Conservation (phyloP, 768 basidiomycete species). For the Amanita fuliginea region DNA sequence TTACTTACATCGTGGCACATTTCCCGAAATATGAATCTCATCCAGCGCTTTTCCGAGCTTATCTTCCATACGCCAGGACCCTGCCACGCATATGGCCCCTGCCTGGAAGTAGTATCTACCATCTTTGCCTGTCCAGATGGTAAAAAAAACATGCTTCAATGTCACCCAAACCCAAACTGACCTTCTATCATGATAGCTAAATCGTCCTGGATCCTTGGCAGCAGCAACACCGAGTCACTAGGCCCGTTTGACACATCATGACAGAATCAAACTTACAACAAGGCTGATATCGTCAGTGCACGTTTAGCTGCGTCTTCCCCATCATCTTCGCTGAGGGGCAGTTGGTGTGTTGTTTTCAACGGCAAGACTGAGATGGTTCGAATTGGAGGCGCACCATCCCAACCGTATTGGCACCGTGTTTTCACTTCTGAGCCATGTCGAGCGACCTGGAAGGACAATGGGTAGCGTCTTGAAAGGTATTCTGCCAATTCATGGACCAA, state of each 20-base stretch:
- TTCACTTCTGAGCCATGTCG: conserved; percentile 23
- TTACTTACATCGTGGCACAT: conserved; percentile 61
- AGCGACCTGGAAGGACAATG: conserved; percentile 38
- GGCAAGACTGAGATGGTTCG: conserved; percentile 40
- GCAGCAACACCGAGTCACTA: background rate
- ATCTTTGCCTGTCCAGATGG: conserved; percentile 34
- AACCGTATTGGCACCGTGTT: conserved; percentile 17
- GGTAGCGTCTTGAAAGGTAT: conserved; percentile 54
- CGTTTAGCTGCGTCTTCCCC: conserved; percentile 28
- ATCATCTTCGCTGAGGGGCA: conserved; percentile 29
- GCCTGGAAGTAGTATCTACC: conserved; percentile 69
- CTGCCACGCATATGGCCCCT: conserved; percentile 61
- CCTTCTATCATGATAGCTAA: conserved; percentile 53
- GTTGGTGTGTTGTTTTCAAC: conserved; percentile 33
- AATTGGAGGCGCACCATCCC: conserved; percentile 38
- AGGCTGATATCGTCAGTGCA: conserved; percentile 50
- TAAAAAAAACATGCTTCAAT: background rate
- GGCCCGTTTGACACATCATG: background rate
- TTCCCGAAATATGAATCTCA: conserved; percentile 59
- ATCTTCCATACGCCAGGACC: conserved; percentile 68
- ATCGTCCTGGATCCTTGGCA: conserved; percentile 49
- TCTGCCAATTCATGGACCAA: conserved; percentile 59
- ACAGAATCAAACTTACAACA: conserved; percentile 38
- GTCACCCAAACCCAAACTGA: conserved; percentile 9
- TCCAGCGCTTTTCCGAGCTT: conserved; percentile 66